Conservation (phyloP, 441 rosid genomes). For the Erysimum cheiri region DNA sequence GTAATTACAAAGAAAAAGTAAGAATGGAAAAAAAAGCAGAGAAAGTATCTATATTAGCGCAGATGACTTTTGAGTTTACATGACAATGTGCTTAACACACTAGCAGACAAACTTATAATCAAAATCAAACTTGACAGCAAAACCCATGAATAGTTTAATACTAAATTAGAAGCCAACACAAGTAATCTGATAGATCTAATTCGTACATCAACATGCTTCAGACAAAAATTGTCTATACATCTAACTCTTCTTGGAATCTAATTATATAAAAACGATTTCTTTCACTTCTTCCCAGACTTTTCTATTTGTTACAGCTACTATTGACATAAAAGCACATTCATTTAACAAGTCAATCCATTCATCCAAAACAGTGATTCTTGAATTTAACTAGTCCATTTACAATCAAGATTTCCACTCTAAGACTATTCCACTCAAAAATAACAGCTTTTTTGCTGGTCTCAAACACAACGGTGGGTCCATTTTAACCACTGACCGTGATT, state of each 20-base stretch:
- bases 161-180: not conserved
- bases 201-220: constrained; percentile 32
- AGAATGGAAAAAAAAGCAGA: not conserved
- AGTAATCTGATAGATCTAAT: constrained; percentile 31
- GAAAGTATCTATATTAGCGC: not conserved
- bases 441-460: too few species aligned
- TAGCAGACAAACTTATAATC: constrained; percentile 28
- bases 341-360: not conserved
- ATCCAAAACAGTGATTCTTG: constrained; percentile 7
- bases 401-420: constrained; percentile 13
- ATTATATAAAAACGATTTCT: constrained; percentile 1
- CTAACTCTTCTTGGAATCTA: constrained; percentile 7
- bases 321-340: constrained; percentile 13
- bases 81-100: constrained; percentile 30
- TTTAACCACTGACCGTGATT: constrained; percentile 31
- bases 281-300: constrained; percentile 25
- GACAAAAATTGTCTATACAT: constrained; percentile 38
- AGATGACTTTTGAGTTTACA: constrained; percentile 12
- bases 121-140: constrained; percentile 34
- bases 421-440: constrained; percentile 12
- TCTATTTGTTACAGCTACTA: constrained; percentile 13
- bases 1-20: not conserved
- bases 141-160: constrained; percentile 23
- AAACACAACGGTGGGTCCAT: constrained; percentile 40
- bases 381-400: constrained; percentile 1